These are phyloP conservation scores for Psilocybe cyanescens DNA, from an alignment of 768 basidiomycete genomes.

Conservation along the genomic window DNA sequence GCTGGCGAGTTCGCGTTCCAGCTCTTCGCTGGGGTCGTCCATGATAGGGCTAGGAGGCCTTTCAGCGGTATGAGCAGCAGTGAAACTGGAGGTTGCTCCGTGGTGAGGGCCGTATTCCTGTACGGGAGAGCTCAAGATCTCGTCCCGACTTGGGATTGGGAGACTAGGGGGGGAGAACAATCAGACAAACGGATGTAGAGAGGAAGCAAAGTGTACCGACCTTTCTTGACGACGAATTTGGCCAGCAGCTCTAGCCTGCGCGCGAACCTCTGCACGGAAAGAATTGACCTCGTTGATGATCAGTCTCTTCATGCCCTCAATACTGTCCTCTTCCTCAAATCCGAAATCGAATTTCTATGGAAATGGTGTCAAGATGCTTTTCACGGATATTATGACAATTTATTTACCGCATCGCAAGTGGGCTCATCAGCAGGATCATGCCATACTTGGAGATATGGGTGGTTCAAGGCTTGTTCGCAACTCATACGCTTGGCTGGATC, in stretches of 20 bases:
- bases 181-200: neutral
- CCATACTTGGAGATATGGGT: slow-evolving; percentile 96
- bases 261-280: slow-evolving; percentile 90
- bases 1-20: slow-evolving; percentile 85
- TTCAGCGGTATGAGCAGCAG: slow-evolving; percentile 38
- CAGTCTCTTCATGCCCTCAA: slow-evolving; percentile 95
- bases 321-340: slow-evolving; percentile 96
- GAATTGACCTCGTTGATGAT: slow-evolving; percentile 91
- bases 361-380: neutral
- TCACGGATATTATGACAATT: neutral
- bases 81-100: slow-evolving; percentile 74
- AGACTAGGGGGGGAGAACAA: slow-evolving; percentile 46
- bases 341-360: slow-evolving; percentile 89
- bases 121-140: slow-evolving; percentile 78
- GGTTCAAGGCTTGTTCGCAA: slow-evolving; percentile 93
- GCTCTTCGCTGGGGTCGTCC: slow-evolving; percentile 85
- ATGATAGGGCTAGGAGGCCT: slow-evolving; percentile 71
- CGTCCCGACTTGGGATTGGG: slow-evolving; percentile 80
- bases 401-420: slow-evolving; percentile 69
- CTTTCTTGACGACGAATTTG: slow-evolving; percentile 81
- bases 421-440: slow-evolving; percentile 98
- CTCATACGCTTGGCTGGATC: slow-evolving; percentile 97
- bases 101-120: slow-evolving; percentile 62
- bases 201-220: slow-evolving; percentile 38
- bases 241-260: slow-evolving; percentile 73